Evolutionary conservation across 2,329 filamentous ascomycete species (phyloP), one percentile per base, ranked within the genome.

Genomic region (Pezicula carpinea): DNA sequence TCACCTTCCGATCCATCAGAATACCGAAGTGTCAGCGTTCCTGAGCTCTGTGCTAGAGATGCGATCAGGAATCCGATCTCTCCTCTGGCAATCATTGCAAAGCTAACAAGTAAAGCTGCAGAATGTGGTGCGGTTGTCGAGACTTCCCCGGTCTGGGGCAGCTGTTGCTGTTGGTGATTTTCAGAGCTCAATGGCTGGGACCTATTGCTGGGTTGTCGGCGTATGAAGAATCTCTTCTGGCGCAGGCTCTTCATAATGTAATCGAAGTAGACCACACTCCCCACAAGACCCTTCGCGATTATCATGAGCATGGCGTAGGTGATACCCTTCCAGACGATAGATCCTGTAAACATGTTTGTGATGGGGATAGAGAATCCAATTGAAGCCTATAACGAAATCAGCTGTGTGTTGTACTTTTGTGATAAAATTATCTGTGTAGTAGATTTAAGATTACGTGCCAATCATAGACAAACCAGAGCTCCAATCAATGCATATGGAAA

Each of bases 291-390:
- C 58, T 87, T 87, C 3, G 68, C 74, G 2, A 87, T 43, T 1
- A 73, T 60, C 87, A 93, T 93, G 3, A 93, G 66, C 0, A 83
- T 53, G 0, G 83, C 73, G 57, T 91, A 93, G 1, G 90, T 73
- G 0, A 90, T 52, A 0, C 87, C 87, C 10, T 80, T 78, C 87
- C 86, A 93, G 2, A 90, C 66, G 0, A 87, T 72, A 0, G 67
- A 58, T 0, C 77, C 77, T 0, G 63, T 62, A 56, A 90, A 92
- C 72, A 93, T 81, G 5, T 78, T 67, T 0, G 76, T 79, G 23
- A 92, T 83, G 0, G 87, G 87, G 1, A 93, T 86, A 0, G 87
- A 83, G 60, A 92, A 91, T 0, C 87, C 87, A 31, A 92, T 85
- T 0, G 76, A 80, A 1, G 76, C 72, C 72, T 74, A 15, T 18